phyloP scores from a whole-genome alignment of 352 stramenopile species.

The Pythium scleroteichum region DNA sequence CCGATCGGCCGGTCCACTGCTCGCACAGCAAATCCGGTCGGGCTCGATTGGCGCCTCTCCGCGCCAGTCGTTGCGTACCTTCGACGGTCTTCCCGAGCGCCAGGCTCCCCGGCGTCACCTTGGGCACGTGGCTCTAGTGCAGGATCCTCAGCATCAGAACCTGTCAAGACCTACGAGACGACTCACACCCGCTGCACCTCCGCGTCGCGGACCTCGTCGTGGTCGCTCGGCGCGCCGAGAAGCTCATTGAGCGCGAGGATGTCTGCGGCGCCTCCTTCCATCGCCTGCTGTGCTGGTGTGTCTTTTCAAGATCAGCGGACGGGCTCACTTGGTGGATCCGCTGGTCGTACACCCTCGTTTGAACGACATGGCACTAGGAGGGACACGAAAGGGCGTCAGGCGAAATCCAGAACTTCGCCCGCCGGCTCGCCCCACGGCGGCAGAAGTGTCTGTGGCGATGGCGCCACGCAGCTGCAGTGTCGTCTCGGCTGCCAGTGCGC shows the following conservation, averaged over 20 bases:
- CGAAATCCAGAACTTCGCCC: neutral
- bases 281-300: neutral
- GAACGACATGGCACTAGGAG: conserved; percentile 14
- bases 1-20: conserved; percentile 66
- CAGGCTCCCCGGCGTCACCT: conserved; percentile 38
- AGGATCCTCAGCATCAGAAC: no score
- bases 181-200: neutral
- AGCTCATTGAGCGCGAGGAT: conserved; percentile 42
- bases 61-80: conserved; percentile 23
- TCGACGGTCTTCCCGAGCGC: conserved; percentile 29
- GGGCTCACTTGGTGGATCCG: conserved; percentile 9
- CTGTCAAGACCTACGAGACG: no score
- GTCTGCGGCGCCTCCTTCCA: conserved; percentile 23
- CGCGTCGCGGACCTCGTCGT: conserved; percentile 17
- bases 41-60: neutral
- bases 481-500: no score
- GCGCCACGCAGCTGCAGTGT: no score
- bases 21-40: no score
- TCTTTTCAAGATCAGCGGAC: conserved; percentile 30
- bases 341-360: neutral
- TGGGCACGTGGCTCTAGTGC: neutral
- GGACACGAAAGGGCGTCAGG: conserved; percentile 20
- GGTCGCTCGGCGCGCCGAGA: conserved; percentile 26
- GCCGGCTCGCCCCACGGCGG: neutral
- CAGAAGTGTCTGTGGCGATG: no score